phyloP scores from a whole-genome alignment of 768 basidiomycete genomes.

The Panaeolus papilionaceus region DNA sequence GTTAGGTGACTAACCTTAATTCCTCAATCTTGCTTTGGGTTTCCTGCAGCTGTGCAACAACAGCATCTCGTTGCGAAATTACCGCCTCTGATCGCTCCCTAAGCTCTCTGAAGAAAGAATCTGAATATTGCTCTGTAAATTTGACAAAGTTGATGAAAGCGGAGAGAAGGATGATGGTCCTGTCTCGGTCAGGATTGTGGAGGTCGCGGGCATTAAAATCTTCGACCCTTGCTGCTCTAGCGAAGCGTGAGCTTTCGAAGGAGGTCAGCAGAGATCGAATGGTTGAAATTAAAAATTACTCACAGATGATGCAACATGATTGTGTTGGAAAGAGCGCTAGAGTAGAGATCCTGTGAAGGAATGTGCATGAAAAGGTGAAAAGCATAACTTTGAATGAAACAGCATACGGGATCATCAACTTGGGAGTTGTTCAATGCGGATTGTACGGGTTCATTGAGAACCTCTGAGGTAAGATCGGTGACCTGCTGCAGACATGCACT shows the following conservation, averaged over 20 bases:
- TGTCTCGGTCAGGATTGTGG: conserved; percentile 70
- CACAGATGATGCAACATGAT: conserved; percentile 77
- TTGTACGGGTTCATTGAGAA: conserved; percentile 64
- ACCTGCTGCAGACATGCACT: conserved; percentile 75
- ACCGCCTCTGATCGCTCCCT: conserved; percentile 63
- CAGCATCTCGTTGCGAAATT: conserved; percentile 66
- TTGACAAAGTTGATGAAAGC: conserved; percentile 95
- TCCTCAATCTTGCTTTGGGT: conserved; percentile 56
- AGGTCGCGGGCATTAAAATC: conserved; percentile 83
- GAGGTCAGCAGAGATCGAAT: conserved; percentile 14
- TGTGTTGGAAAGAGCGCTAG: conserved; percentile 62
- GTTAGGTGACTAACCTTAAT: conserved; percentile 55
- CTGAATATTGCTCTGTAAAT: conserved; percentile 78
- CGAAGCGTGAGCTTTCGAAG: conserved; percentile 59
- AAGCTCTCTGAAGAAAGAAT: conserved; percentile 64
- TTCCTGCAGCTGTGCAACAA: conserved; percentile 53
- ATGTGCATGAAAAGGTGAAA: neutral
- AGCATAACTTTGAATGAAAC: neutral
- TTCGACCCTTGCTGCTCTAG: conserved; percentile 73
- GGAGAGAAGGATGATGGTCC: conserved; percentile 78
- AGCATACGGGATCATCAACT: conserved; percentile 57
- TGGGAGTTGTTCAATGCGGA: conserved; percentile 57
- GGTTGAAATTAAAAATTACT: conserved; percentile 23
- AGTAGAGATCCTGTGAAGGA: conserved; percentile 65
- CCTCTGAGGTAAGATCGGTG: conserved; percentile 63